Conservation (phyloP, 257 asterid species). For the Rubia yunnanensis region DNA sequence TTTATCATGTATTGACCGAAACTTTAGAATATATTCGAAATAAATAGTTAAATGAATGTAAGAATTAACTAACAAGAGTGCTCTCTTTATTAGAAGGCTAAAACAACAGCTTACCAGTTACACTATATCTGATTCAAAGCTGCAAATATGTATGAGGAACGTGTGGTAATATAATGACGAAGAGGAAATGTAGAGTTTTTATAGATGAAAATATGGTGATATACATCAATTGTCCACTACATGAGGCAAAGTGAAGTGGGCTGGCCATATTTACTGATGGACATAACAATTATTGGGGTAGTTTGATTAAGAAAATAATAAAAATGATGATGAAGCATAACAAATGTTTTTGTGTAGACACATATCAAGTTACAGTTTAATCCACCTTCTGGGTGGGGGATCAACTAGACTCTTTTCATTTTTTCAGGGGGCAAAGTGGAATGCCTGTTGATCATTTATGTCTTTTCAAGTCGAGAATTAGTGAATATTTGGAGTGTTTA, state of each 20-base stretch:
- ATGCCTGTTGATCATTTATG: constrained; percentile 14
- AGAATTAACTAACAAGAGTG: too few species aligned
- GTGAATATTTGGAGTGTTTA: too few species aligned
- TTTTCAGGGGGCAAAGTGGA: constrained; percentile 10
- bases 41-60: too few species aligned
- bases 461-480: constrained; percentile 14
- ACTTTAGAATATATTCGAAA: neutral
- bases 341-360: constrained; percentile 3
- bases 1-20: neutral
- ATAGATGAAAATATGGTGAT: constrained; percentile 18
- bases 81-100: neutral
- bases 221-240: constrained; percentile 37
- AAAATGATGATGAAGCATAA: constrained; percentile 20
- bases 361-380: constrained; percentile 6
- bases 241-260: constrained; percentile 50
- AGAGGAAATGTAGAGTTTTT: constrained; percentile 12
- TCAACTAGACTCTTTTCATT: constrained; percentile 18
- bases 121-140: neutral
- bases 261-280: constrained; percentile 21
- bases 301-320: neutral
- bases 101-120: neutral
- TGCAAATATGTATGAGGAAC: neutral
- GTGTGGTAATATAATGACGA: neutral
- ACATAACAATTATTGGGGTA: constrained; percentile 13
- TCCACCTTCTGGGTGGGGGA: constrained; percentile 22